These are phyloP conservation scores for Taphrina populina DNA, from an alignment of 1,139 yeast species.

Conservation along the genomic window DNA sequence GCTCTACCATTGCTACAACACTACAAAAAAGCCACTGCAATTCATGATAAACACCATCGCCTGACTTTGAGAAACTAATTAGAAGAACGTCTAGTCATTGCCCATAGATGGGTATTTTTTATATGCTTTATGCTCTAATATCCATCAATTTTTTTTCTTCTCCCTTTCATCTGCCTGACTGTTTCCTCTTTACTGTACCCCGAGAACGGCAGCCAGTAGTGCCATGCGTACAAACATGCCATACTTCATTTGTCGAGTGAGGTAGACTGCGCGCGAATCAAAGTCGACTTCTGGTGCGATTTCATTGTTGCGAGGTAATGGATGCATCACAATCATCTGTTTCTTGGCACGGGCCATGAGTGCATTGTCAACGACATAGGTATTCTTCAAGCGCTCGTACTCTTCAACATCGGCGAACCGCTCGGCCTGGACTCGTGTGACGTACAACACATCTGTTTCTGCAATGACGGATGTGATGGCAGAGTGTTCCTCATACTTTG, in stretches of 20 bases:
- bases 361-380: constrained; percentile 88
- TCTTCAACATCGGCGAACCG: constrained; percentile 74
- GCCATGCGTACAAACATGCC: constrained; percentile 99
- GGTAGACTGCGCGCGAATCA: constrained; percentile 56
- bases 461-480: constrained; percentile 78
- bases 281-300: constrained; percentile 97
- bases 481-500: constrained; percentile 71
- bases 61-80: too few species aligned
- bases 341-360: constrained; percentile 89
- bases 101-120: too few species aligned
- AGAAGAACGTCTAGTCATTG: too few species aligned
- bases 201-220: constrained; percentile 93
- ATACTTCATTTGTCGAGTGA: constrained; percentile 65
- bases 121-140: not conserved
- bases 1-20: too few species aligned
- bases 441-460: constrained; percentile 89
- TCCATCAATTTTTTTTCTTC: not conserved
- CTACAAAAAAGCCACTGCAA: too few species aligned
- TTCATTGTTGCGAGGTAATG: constrained; percentile 95
- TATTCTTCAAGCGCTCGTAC: constrained; percentile 85
- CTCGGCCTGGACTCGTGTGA: constrained; percentile 98
- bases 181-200: constrained; percentile 4
- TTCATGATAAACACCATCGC: too few species aligned
- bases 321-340: constrained; percentile 96
- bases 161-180: not conserved